Percentiles rank a stretch among this genome's conserved stretches.
These are phyloP conservation scores for Cyclospora cayetanensis DNA, from an alignment of 169 alveolate genomes.

Conservation along the genomic window DNA sequence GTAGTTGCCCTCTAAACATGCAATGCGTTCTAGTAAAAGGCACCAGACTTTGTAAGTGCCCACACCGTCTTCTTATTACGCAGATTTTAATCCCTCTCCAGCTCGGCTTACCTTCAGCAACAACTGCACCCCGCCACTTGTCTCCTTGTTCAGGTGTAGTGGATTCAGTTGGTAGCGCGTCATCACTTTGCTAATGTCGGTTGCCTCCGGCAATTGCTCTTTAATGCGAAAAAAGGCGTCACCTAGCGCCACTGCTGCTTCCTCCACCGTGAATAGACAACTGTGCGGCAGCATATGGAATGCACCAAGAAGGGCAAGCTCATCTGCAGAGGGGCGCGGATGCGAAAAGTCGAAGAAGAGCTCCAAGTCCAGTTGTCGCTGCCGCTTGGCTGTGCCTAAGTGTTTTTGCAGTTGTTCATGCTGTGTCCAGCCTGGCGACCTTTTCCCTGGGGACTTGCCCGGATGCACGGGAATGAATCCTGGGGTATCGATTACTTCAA, in stretches of 20 bases:
- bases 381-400: slow-evolving; percentile 39
- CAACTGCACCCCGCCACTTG: slow-evolving; percentile 38
- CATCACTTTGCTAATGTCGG: slow-evolving; percentile 42
- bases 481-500: slow-evolving; percentile 66
- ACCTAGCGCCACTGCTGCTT: slow-evolving; percentile 72
- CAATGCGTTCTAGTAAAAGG: too few relatives aligned
- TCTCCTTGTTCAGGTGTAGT: slow-evolving; percentile 1
- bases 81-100: too few relatives aligned
- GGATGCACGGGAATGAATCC: slow-evolving; percentile 69
- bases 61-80: too few relatives aligned
- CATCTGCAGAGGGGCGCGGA: slow-evolving; percentile 56
- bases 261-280: slow-evolving; percentile 62
- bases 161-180: slow-evolving; percentile 48
- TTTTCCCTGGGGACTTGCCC: background rate
- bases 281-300: slow-evolving; percentile 63
- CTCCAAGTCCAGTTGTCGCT: slow-evolving; percentile 14
- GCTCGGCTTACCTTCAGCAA: slow-evolving; percentile 40
- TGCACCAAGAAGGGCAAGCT: slow-evolving; percentile 66
- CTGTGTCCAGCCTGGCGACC: background rate
- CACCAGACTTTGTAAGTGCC: too few relatives aligned
- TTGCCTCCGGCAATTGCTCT: slow-evolving; percentile 62
- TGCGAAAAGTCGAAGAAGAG: slow-evolving; percentile 50
- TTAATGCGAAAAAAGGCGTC: slow-evolving; percentile 44
- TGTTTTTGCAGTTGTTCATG: slow-evolving; percentile 24
- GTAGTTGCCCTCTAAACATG: too few relatives aligned